These are phyloP conservation scores for Leccinum disarticulatum DNA, from an alignment of 768 basidiomycete species.

Conservation along the genomic window DNA sequence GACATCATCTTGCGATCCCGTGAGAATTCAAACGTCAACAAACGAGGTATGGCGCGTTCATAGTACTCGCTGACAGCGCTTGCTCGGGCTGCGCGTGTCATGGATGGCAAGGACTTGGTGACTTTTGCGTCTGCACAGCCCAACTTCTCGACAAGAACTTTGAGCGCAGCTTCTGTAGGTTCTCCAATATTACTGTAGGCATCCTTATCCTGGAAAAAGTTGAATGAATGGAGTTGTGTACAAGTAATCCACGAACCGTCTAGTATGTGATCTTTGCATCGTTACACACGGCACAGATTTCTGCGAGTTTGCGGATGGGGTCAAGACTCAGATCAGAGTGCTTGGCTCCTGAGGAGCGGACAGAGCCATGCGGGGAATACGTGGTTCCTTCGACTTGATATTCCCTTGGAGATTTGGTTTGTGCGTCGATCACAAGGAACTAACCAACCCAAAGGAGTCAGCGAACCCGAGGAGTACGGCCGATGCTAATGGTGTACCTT, in stretches of 20 bases:
- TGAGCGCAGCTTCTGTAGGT: conserved; percentile 96
- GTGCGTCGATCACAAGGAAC: conserved; percentile 74
- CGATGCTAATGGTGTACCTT: conserved; percentile 47
- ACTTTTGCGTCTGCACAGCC: conserved; percentile 66
- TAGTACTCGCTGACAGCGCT: conserved; percentile 85
- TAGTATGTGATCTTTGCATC: conserved; percentile 90
- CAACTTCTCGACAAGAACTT: conserved; percentile 93
- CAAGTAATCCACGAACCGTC: conserved; percentile 45
- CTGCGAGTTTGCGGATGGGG: conserved; percentile 80
- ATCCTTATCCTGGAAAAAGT: conserved; percentile 65
- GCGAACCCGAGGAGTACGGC: not conserved
- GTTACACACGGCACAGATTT: conserved; percentile 93
- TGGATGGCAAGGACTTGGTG: conserved; percentile 52
- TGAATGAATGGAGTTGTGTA: conserved; percentile 1
- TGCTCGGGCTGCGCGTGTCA: conserved; percentile 63
- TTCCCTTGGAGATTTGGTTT: conserved; percentile 52
- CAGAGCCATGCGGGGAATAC: conserved; percentile 79
- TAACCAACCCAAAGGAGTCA: conserved; percentile 30
- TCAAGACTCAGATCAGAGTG: conserved; percentile 59
- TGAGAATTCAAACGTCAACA: conserved; percentile 96
- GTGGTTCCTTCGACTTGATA: conserved; percentile 90
- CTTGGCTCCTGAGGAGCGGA: conserved; percentile 68
- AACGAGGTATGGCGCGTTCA: conserved; percentile 69
- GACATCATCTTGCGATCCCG: conserved; percentile 99
- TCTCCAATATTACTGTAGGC: conserved; percentile 86